Evolutionary conservation across 2,329 filamentous ascomycete genomes (phyloP).

Genomic region (Ceratocystis eucalypticola): DNA sequence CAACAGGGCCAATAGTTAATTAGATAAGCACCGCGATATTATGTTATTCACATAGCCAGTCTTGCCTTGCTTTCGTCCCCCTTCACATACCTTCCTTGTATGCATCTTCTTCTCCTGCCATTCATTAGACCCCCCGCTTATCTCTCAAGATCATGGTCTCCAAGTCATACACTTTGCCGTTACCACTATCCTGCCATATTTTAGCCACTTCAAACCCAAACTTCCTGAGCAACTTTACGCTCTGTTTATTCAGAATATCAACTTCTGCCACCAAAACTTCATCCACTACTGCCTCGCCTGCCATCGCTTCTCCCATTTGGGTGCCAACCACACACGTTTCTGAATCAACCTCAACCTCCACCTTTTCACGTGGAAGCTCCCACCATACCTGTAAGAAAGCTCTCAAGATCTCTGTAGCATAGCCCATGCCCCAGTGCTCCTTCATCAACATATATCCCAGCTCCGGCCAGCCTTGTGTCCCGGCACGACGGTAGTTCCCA

Average conservation of each 20-base stretch:
- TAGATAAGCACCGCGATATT: neutral
- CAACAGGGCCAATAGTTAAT: neutral
- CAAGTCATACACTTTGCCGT: conserved; percentile 11
- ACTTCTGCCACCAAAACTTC: conserved; percentile 37
- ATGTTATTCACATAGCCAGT: conserved; percentile 7
- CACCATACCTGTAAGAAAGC: conserved; percentile 37
- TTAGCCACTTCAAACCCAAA: conserved; percentile 38
- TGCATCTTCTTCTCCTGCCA: neutral
- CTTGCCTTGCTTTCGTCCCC: conserved; percentile 7
- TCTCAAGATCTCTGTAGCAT: conserved; percentile 42
- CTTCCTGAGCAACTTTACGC: conserved; percentile 44
- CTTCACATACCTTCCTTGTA: neutral
- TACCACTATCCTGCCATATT: conserved; percentile 27
- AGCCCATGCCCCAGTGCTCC: conserved; percentile 42
- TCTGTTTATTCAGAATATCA: conserved; percentile 36
- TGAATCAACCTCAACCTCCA: conserved; percentile 32
- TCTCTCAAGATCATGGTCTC: conserved; percentile 12
- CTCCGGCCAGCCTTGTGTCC: conserved; percentile 40
- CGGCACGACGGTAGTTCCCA: conserved; percentile 29
- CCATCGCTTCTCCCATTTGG: neutral
- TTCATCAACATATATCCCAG: conserved; percentile 44
- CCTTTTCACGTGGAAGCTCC: conserved; percentile 34
- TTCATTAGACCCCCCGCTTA: neutral
- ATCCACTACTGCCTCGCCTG: conserved; percentile 24
- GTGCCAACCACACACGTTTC: conserved; percentile 25